phyloP scores from a whole-genome alignment of 768 basidiomycete genomes.

The Lactarius indigo region DNA sequence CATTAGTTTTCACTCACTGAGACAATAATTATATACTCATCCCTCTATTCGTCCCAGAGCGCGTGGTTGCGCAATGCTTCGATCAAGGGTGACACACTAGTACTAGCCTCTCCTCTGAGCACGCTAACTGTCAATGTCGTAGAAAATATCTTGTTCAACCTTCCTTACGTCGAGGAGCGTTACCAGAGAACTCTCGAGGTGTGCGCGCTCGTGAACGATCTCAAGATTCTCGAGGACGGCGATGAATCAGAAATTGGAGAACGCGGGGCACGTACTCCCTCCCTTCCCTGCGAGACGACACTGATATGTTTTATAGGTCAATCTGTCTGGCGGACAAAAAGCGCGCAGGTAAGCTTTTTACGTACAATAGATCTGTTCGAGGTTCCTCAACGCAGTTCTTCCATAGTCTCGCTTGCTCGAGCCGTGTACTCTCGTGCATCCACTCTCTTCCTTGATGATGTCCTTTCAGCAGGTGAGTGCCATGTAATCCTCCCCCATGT shows the following conservation, averaged over 20 bases:
- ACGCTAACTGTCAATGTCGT: conserved; percentile 1
- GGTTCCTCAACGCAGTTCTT: conserved; percentile 4
- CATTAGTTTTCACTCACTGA: conserved; percentile 24
- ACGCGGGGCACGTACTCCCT: conserved; percentile 53
- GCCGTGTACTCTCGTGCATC: conserved; percentile 90
- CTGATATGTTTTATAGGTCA: conserved; percentile 33
- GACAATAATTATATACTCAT: conserved; percentile 10
- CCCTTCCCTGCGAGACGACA: neutral
- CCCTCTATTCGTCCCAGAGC: conserved; percentile 27
- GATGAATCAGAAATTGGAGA: conserved; percentile 88
- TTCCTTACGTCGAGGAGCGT: conserved; percentile 68
- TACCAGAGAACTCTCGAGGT: conserved; percentile 78
- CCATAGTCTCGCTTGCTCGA: conserved; percentile 66
- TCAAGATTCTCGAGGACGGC: conserved; percentile 82
- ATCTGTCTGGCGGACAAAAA: conserved; percentile 53
- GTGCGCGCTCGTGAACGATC: conserved; percentile 67
- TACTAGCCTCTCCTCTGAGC: neutral
- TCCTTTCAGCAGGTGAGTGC: conserved; percentile 46
- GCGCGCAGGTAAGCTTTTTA: conserved; percentile 45
- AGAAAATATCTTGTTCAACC: conserved; percentile 77
- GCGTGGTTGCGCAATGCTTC: conserved; percentile 76
- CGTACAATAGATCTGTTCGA: neutral
- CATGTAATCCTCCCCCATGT: neutral
- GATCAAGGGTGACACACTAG: conserved; percentile 43
- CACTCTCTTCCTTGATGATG: conserved; percentile 80